Base-by-base conservation (phyloP, 371 early-diverging fungal genomes). In the Apophysomyces ossiformis region DNA sequence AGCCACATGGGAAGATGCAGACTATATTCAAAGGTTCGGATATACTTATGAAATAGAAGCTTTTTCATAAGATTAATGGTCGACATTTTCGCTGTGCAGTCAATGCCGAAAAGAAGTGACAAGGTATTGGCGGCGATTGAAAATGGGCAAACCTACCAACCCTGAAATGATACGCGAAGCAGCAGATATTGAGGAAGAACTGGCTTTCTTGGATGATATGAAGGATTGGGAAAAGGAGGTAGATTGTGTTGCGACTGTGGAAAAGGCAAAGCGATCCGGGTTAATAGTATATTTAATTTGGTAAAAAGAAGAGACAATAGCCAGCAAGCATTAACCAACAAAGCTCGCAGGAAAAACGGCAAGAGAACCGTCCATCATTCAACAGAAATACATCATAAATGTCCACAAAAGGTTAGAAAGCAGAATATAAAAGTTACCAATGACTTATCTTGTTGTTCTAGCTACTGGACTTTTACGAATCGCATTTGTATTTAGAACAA, bases 381-480 rank as follows among this genome's bases (percentile, higher is more conserved):
- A 9, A 50, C 54, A 50, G 54, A 50, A 50, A 5, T 50, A 7
- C 21, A 50, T 21, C 54, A 50, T 7, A 50, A 50, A 2, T 50
- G 54, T 50, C 54, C 54, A 50, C n/a, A 50, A 50, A 50, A 50
- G 54, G 54, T 50, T 5, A 50, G 18, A 50, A 26, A 50, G 16
- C 4, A 50, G 21, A 21, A 26, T 26, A 26, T 26, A 26, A 26
- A 26, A 26, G 2, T 26, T 26, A 26, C 2, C 32, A 26, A 26
- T 26, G 32, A 26, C 32, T 21, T 3, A 26, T 50, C 54, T 11
- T 50, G 2, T 32, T 50, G 5, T 41, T 21, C 8, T 50, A 50
- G 54, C 21, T 50, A 11, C 54, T 50, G 54, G 54, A 50, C 9
- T 50, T 50, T 50, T 50, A 50, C 21, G 54, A 50, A 21, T 50